Base-by-base conservation (phyloP, 78 protist species). In the Dictyostelium discoideum region DNA sequence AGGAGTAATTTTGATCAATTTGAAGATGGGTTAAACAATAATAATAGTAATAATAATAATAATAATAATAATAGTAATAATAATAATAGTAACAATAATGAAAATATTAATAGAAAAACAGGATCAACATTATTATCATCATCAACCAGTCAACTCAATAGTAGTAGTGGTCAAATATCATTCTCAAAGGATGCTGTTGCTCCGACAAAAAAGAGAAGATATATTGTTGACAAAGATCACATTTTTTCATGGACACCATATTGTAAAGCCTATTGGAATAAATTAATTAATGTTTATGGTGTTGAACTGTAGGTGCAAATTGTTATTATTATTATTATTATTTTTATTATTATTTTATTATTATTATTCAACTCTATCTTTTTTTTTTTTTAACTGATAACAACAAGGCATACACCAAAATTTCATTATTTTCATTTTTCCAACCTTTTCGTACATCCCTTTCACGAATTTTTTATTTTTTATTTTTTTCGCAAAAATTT, bases 261-360 rank as follows among this genome's bases (percentile, higher is more conserved):
- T 72, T 81, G 87, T 77, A 81, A 32, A 63, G 72, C 72, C 57
- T 81, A 63, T 69, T 89, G 94, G 94, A 67, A 89, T 48, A 89
- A 84, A 82, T n/a, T 87, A 39, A 26, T 87, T 5, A 40, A 18
- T 40, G 37, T n/a, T 32, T 86, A 78, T 76, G 85, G 84, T 22
- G 32, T 20, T 13, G 93, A 87, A 57, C 6, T 77, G 63, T 84
- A 82, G 2, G 86, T 82, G 29, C 26, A 14, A 60, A 60, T 60
- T 60, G 3, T 32, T 32, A 32, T 32, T 32, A 32, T 32, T 32
- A 32, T 32, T 32, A 1, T 32, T 32, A 32, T 32, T 32, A 32
- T 60, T 20, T 1, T 20, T 60, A 18, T 60, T 60, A 20, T 60
- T 60, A 18, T 60, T 60, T n/a, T 20, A 8, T 20, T 60, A 18